Evolutionary conservation across 1,139 yeast genomes (phyloP).

Genomic region (Pichia sp.): DNA sequence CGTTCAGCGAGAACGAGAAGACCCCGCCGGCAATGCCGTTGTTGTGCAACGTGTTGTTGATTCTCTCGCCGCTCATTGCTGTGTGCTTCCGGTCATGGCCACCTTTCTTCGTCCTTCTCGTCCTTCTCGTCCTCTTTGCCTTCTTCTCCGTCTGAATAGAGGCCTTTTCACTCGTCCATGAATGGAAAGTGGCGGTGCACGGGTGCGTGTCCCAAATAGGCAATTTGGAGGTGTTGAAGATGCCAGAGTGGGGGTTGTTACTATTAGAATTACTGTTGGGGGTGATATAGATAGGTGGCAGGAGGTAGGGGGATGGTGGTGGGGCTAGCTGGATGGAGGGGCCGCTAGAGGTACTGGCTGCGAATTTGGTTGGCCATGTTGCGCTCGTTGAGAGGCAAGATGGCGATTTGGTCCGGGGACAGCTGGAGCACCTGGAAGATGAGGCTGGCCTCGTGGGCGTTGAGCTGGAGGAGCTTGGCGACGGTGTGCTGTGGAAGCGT

Average conservation of each 20-base stretch:
- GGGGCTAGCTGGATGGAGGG: background rate
- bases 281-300: background rate
- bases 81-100: background rate
- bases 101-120: background rate
- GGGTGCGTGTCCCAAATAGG: background rate
- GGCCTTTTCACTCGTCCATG: background rate
- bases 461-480: slow-evolving; percentile 43
- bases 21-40: slow-evolving; percentile 6
- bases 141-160: background rate
- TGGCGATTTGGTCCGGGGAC: slow-evolving; percentile 50
- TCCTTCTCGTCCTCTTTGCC: background rate
- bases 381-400: slow-evolving; percentile 57
- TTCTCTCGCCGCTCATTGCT: slow-evolving; percentile 2
- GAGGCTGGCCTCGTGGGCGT: slow-evolving; percentile 57
- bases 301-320: background rate
- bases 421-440: slow-evolving; percentile 61
- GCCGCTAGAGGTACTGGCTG: slow-evolving; percentile 45
- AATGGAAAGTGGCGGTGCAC: background rate
- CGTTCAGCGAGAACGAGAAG: slow-evolving; percentile 11
- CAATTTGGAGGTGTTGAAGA: background rate
- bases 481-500: slow-evolving; percentile 47
- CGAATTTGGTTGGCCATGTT: slow-evolving; percentile 56
- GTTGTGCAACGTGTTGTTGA: slow-evolving; percentile 1
- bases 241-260: too few species aligned
- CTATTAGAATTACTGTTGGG: background rate